Evolutionary conservation across 2,329 filamentous ascomycete species (phyloP).

Genomic region (Arthrobotrys megalospora): DNA sequence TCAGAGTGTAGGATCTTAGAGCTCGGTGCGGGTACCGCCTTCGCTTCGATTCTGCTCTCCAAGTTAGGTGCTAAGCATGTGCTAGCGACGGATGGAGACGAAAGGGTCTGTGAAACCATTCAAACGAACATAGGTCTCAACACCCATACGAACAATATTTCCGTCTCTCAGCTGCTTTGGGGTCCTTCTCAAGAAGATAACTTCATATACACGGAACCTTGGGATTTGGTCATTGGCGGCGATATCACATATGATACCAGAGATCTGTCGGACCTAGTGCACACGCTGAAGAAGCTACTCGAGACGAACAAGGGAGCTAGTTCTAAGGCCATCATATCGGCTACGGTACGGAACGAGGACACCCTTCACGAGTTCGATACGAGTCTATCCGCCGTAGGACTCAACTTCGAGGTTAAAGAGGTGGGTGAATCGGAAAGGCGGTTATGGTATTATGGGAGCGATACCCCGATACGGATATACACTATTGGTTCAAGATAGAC

Average conservation of each 20-base stretch:
- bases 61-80: slow-evolving; percentile 75
- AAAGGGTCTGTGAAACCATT: slow-evolving; percentile 78
- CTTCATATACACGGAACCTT: slow-evolving; percentile 67
- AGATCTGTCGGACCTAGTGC: slow-evolving; percentile 76
- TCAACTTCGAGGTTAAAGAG: slow-evolving; percentile 13
- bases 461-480: slow-evolving; percentile 47
- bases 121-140: slow-evolving; percentile 80
- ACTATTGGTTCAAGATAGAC: slow-evolving; percentile 10
- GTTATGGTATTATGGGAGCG: slow-evolving; percentile 53
- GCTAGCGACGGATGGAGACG: slow-evolving; percentile 81
- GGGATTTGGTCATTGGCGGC: slow-evolving; percentile 80
- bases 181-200: slow-evolving; percentile 64
- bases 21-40: slow-evolving; percentile 82
- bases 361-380: slow-evolving; percentile 76
- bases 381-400: neutral
- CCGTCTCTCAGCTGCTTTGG: slow-evolving; percentile 43
- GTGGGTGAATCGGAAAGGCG: neutral
- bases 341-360: slow-evolving; percentile 78
- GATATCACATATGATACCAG: slow-evolving; percentile 83
- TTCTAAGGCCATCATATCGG: slow-evolving; percentile 77
- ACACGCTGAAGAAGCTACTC: slow-evolving; percentile 76
- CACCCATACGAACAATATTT: slow-evolving; percentile 63
- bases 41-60: slow-evolving; percentile 81
- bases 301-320: slow-evolving; percentile 70
- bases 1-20: slow-evolving; percentile 73